Evolutionary conservation across 2,329 filamentous ascomycete species (phyloP).

Genomic region (Sporothrix pseudoabietina): DNA sequence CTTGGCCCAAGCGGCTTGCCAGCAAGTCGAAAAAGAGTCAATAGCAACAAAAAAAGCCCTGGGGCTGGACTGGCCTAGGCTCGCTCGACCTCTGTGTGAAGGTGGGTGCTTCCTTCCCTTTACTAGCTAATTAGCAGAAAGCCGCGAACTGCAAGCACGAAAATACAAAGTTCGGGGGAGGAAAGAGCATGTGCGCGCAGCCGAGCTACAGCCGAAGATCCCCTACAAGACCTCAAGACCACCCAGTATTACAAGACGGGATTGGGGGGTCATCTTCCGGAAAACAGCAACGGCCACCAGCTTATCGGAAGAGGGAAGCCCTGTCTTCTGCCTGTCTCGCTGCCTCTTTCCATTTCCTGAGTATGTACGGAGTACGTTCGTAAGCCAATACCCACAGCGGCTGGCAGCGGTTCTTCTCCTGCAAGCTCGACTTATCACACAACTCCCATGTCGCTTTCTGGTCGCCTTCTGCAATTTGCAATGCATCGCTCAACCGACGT

Average conservation of each 20-base stretch:
- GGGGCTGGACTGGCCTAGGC: slow-evolving; percentile 6
- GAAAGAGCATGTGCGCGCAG: background rate
- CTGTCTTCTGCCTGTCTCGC: background rate
- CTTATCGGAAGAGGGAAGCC: slow-evolving; percentile 10
- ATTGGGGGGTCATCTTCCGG: background rate
- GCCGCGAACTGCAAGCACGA: slow-evolving; percentile 7
- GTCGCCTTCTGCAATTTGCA: background rate
- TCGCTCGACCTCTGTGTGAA: background rate
- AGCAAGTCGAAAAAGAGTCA: slow-evolving; percentile 8
- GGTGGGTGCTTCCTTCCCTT: background rate
- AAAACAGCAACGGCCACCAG: background rate
- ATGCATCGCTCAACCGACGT: slow-evolving; percentile 17
- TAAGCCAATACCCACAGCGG: background rate
- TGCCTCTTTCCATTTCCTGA: background rate
- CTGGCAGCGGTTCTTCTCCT: slow-evolving; percentile 12
- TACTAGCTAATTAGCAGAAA: background rate
- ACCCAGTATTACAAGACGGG: background rate
- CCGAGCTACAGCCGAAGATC: slow-evolving; percentile 24
- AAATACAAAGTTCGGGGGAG: background rate
- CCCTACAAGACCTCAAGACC: background rate
- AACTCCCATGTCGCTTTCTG: background rate
- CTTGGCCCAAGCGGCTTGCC: background rate
- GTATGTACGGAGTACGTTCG: too few species aligned
- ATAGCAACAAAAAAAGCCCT: background rate
- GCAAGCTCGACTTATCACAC: background rate